A percentile compares a stretch with the other conserved stretches of the same genome.
Evolutionary conservation across 768 basidiomycete genomes (phyloP).

Genomic region (Phlegmacium glaucopus): DNA sequence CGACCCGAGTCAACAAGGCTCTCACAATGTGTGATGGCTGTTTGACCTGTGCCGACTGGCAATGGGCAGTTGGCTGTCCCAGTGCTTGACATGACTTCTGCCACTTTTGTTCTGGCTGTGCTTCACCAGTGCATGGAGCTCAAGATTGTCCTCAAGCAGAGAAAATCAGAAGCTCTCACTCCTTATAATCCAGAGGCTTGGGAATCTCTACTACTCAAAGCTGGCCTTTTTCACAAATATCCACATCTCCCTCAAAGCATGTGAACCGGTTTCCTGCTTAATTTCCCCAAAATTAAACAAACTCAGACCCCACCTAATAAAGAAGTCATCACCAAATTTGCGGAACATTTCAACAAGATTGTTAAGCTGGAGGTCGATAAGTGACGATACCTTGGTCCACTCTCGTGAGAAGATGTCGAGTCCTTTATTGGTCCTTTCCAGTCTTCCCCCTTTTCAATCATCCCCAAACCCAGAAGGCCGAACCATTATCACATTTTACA

Average conservation of each 20-base stretch:
- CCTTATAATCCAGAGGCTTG: not conserved
- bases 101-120: not conserved
- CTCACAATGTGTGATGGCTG: too few relatives aligned
- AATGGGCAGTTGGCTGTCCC: too few relatives aligned
- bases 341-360: slow-evolving; percentile 11
- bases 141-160: not conserved
- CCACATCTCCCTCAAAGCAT: slow-evolving; percentile 15
- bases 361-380: slow-evolving; percentile 14
- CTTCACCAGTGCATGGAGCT: not conserved
- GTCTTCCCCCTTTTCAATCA: slow-evolving; percentile 29
- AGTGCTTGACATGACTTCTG: not conserved
- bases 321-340: slow-evolving; percentile 9
- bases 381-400: slow-evolving; percentile 27
- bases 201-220: not conserved
- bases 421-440: slow-evolving; percentile 31
- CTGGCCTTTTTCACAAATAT: not conserved
- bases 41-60: too few relatives aligned
- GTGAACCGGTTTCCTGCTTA: slow-evolving; percentile 23
- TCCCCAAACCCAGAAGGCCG: slow-evolving; percentile 28
- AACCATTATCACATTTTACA: slow-evolving; percentile 29
- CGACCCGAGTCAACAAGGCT: too few relatives aligned
- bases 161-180: not conserved
- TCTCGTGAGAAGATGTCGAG: slow-evolving; percentile 18
- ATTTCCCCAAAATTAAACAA: slow-evolving; percentile 20
- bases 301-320: slow-evolving; percentile 28